Evolutionary conservation across 306 rosid genomes (phyloP).

Genomic region (Vigna hirtella): DNA sequence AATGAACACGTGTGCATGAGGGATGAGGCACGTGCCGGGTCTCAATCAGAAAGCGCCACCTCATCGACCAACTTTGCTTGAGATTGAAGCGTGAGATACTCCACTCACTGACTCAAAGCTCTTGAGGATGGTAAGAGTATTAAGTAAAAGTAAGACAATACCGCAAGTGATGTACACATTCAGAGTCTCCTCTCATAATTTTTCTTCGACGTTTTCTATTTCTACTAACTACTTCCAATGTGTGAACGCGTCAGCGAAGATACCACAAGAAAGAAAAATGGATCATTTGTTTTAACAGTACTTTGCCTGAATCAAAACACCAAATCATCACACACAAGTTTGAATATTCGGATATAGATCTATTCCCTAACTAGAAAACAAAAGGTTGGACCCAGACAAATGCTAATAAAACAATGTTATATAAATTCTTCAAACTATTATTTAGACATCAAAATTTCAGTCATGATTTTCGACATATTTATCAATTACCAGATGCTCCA

Average conservation of each 20-base stretch:
- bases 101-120: constrained; percentile 31
- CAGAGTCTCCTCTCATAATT: not conserved
- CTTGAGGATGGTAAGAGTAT: not conserved
- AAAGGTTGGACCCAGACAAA: not conserved
- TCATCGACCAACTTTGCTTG: constrained; percentile 63
- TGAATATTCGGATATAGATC: constrained; percentile 11
- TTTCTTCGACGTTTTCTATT: not conserved
- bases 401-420: not conserved
- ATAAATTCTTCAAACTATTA: not conserved
- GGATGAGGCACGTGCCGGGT: constrained; percentile 57
- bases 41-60: constrained; percentile 63
- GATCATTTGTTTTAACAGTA: not conserved
- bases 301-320: not conserved
- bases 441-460: too few species aligned
- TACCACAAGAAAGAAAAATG: not conserved
- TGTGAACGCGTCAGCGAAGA: not conserved
- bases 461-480: too few species aligned
- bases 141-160: constrained; percentile 44
- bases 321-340: not conserved
- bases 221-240: not conserved
- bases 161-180: constrained; percentile 25
- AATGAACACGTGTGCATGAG: constrained; percentile 42
- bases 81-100: constrained; percentile 59
- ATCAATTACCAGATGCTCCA: too few species aligned
- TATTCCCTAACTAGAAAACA: too few species aligned